Evolutionary conservation across 73 alveolate genomes (phyloP).

Genomic region (Halteria grandinella): DNA sequence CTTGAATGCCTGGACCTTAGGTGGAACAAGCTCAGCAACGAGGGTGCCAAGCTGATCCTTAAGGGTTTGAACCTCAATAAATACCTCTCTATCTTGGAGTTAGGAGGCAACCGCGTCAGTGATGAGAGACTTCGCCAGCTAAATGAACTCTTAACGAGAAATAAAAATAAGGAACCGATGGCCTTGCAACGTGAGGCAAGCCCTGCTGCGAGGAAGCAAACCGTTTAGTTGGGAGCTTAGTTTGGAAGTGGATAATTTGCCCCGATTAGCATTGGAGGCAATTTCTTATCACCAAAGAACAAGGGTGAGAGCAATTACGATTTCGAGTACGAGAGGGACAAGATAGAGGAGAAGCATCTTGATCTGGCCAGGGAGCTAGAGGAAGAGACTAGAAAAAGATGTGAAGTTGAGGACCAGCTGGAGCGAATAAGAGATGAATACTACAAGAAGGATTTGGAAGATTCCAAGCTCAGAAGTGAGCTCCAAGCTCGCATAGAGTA

Average conservation of each 20-base stretch:
- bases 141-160: constrained; percentile 54
- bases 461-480: constrained; percentile 48
- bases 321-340: constrained; percentile 50
- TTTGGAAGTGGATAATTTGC: background rate
- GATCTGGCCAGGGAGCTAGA: constrained; percentile 63
- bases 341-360: constrained; percentile 32
- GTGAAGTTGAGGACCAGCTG: constrained; percentile 50
- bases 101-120: constrained; percentile 66
- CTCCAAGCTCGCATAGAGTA: constrained; percentile 45
- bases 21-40: constrained; percentile 68
- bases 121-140: constrained; percentile 55
- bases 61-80: constrained; percentile 29
- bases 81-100: constrained; percentile 29
- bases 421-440: constrained; percentile 60
- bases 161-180: constrained; percentile 16
- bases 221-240: background rate
- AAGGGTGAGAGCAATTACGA: constrained; percentile 4
- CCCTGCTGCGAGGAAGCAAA: too few relatives aligned
- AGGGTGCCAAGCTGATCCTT: constrained; percentile 59
- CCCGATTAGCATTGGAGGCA: background rate
- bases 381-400: constrained; percentile 48
- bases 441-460: constrained; percentile 48
- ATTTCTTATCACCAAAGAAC: constrained; percentile 42
- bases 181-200: too few relatives aligned
- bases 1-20: constrained; percentile 55